Evolutionary conservation across 2,329 filamentous ascomycete genomes (phyloP).

Genomic region (Daldinia sp.): DNA sequence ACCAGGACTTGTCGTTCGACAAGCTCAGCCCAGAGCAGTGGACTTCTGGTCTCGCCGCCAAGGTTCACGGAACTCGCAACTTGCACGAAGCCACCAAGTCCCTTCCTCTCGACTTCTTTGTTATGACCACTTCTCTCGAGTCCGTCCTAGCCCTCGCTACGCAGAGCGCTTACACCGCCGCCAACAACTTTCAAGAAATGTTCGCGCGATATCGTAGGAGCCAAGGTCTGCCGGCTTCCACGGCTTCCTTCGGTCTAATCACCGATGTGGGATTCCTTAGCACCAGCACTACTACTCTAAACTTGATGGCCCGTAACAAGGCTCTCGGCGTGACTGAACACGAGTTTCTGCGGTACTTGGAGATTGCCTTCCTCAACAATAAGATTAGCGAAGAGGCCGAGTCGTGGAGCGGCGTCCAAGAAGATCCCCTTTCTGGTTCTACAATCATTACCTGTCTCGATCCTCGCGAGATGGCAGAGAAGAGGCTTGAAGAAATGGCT

Average conservation of each 20-base stretch:
- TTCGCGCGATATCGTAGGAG: slow-evolving; percentile 32
- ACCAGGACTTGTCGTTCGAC: slow-evolving; percentile 16
- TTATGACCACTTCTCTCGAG: slow-evolving; percentile 14
- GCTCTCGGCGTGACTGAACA: slow-evolving; percentile 24
- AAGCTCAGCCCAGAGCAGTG: slow-evolving; percentile 15
- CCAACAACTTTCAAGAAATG: slow-evolving; percentile 23
- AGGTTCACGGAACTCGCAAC: slow-evolving; percentile 18
- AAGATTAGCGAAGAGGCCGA: slow-evolving; percentile 8
- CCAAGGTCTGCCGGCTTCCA: slow-evolving; percentile 11
- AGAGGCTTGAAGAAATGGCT: slow-evolving; percentile 35
- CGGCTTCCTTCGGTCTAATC: slow-evolving; percentile 11
- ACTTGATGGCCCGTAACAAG: slow-evolving; percentile 24
- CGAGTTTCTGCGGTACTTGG: slow-evolving; percentile 44
- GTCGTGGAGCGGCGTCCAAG: slow-evolving; percentile 27
- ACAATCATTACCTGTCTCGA: slow-evolving; percentile 48
- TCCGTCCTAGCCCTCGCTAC: slow-evolving; percentile 16
- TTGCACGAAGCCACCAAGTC: slow-evolving; percentile 12
- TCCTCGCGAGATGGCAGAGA: slow-evolving; percentile 42
- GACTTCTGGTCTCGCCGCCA: slow-evolving; percentile 10
- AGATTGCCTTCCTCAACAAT: slow-evolving; percentile 44
- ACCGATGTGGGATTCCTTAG: slow-evolving; percentile 1
- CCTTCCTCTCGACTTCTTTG: slow-evolving; percentile 17
- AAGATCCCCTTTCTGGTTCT: slow-evolving; percentile 46
- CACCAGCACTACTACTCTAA: slow-evolving; percentile 9
- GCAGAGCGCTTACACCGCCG: slow-evolving; percentile 18